Evolutionary conservation across 768 basidiomycete genomes (phyloP).

Genomic region (Cystobasidium onofrii): DNA sequence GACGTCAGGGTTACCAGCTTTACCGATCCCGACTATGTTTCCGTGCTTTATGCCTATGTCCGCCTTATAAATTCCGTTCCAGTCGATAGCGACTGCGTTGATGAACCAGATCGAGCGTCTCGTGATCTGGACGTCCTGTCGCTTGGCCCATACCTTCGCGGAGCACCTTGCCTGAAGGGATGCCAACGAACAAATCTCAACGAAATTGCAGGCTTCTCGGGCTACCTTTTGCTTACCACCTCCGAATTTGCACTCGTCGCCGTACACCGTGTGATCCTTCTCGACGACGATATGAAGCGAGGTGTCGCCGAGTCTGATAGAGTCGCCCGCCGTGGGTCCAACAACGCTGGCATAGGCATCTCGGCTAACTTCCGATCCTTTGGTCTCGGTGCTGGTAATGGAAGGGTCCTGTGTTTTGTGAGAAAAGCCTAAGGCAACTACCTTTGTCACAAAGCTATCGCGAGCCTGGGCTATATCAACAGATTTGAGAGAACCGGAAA

Average conservation of each 20-base stretch:
- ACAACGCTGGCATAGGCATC: slow-evolving; percentile 85
- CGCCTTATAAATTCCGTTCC: slow-evolving; percentile 93
- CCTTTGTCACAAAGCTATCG: neutral
- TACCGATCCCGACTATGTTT: slow-evolving; percentile 77
- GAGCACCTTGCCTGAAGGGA: slow-evolving; percentile 57
- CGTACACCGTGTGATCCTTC: slow-evolving; percentile 76
- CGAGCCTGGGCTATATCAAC: slow-evolving; percentile 7
- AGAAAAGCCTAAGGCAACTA: slow-evolving; percentile 20
- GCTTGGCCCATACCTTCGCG: slow-evolving; percentile 97
- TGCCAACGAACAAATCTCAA: too few relatives aligned
- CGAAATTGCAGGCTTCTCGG: too few relatives aligned
- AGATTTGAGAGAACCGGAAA: neutral
- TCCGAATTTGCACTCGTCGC: slow-evolving; percentile 96
- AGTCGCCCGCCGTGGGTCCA: slow-evolving; percentile 87
- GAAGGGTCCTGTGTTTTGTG: slow-evolving; percentile 54
- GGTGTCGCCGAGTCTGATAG: slow-evolving; percentile 80
- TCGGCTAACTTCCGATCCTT: slow-evolving; percentile 51
- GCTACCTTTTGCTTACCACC: slow-evolving; percentile 53
- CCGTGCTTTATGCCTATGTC: slow-evolving; percentile 88
- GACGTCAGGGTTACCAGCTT: slow-evolving; percentile 90
- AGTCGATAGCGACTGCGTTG: slow-evolving; percentile 87
- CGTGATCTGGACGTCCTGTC: slow-evolving; percentile 58
- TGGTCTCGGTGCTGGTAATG: slow-evolving; percentile 41
- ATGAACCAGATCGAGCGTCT: slow-evolving; percentile 87
- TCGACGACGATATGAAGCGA: slow-evolving; percentile 87